Percentiles rank a stretch among this genome's conserved stretches.
phyloP scores from a whole-genome alignment of 257 asterid genomes.

The Solanum neorickii region DNA sequence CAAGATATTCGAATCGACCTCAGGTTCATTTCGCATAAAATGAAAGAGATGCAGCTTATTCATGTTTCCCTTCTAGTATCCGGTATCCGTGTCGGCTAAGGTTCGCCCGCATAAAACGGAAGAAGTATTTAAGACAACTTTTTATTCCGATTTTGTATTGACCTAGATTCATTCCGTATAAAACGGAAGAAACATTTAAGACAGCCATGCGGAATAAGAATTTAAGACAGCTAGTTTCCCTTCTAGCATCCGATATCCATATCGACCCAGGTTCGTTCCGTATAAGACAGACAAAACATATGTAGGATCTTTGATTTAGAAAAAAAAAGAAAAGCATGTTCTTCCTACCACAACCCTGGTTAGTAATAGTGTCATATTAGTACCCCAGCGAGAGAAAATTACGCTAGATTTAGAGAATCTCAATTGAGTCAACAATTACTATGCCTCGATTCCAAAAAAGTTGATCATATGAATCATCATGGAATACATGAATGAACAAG shows the following conservation, averaged over 20 bases:
- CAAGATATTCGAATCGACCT: not conserved
- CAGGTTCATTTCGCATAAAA: not conserved
- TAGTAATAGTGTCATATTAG: not conserved
- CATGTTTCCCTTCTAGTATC: not conserved
- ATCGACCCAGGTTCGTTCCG: no score
- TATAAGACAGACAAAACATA: no score
- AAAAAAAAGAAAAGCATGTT: not conserved
- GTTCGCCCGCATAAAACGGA: not conserved
- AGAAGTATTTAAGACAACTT: not conserved
- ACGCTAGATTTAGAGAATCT: not conserved
- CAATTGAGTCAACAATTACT: not conserved
- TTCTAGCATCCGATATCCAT: no score
- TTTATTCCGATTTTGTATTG: no score
- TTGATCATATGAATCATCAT: not conserved
- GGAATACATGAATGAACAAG: no score
- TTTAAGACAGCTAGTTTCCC: no score
- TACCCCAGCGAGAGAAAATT: not conserved
- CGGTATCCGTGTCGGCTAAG: not conserved
- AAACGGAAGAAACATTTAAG: no score
- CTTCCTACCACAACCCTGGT: not conserved
- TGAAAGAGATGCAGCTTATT: not conserved
- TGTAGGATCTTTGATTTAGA: no score
- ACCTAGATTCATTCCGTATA: no score
- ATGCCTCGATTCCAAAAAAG: not conserved
- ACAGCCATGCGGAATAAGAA: no score